These are phyloP conservation scores for Postia placenta DNA, from an alignment of 768 basidiomycete genomes.

Conservation along the genomic window DNA sequence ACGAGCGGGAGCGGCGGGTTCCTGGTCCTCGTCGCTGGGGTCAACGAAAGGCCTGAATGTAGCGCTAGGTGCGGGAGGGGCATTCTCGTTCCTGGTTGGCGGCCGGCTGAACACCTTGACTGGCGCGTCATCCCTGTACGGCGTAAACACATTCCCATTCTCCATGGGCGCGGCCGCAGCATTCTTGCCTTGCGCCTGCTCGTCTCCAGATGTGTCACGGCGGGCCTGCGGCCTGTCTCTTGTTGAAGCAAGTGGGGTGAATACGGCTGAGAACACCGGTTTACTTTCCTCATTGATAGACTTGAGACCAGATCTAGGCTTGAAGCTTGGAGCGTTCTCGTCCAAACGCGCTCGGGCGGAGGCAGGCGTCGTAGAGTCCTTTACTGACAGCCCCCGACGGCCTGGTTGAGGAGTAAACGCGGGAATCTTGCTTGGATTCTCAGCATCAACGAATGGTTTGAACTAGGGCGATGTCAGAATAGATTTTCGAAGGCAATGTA, in stretches of 20 bases:
- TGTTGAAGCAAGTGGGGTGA: slow-evolving; percentile 37
- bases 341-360: slow-evolving; percentile 12
- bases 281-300: slow-evolving; percentile 7
- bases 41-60: slow-evolving; percentile 36
- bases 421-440: slow-evolving; percentile 38
- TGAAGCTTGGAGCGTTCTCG: slow-evolving; percentile 8
- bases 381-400: slow-evolving; percentile 44
- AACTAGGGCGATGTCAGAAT: slow-evolving; percentile 39
- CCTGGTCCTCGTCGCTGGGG: slow-evolving; percentile 4
- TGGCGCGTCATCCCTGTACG: slow-evolving; percentile 35
- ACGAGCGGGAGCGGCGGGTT: slow-evolving; percentile 3
- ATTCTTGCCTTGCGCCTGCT: slow-evolving; percentile 6
- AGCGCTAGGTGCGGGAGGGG: slow-evolving; percentile 8
- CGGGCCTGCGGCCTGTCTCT: slow-evolving; percentile 8
- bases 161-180: slow-evolving; percentile 6
- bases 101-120: slow-evolving; percentile 69
- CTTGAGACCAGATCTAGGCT: slow-evolving; percentile 8
- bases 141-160: slow-evolving; percentile 23
- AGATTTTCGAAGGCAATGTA: too few relatives aligned
- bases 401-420: slow-evolving; percentile 25
- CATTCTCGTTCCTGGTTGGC: slow-evolving; percentile 36
- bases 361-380: slow-evolving; percentile 27
- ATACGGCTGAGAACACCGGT: slow-evolving; percentile 64
- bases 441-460: slow-evolving; percentile 56
- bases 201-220: slow-evolving; percentile 9